These are phyloP conservation scores for Suillus decipiens DNA, from an alignment of 768 basidiomycete genomes.

Conservation along the genomic window DNA sequence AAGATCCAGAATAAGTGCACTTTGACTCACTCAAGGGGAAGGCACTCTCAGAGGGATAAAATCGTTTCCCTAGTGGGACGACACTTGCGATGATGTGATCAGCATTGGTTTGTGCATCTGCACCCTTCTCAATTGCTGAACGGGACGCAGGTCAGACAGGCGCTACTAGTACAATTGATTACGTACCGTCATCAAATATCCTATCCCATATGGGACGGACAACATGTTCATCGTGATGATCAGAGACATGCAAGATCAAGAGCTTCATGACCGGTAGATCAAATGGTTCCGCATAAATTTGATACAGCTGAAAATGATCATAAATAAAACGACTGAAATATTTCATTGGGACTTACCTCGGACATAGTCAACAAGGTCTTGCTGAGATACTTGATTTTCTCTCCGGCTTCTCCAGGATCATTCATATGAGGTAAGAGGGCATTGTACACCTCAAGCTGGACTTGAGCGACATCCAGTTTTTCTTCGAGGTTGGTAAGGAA, in stretches of 20 bases:
- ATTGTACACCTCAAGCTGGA: constrained; percentile 90
- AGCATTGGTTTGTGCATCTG: constrained; percentile 54
- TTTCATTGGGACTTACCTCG: constrained; percentile 55
- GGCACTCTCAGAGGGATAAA: constrained; percentile 88
- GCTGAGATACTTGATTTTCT: constrained; percentile 60
- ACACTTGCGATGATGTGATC: constrained; percentile 67
- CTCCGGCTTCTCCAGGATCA: constrained; percentile 63
- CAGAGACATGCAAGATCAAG: constrained; percentile 90
- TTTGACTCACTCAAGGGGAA: constrained; percentile 77
- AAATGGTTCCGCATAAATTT: constrained; percentile 85
- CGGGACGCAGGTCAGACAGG: constrained; percentile 8
- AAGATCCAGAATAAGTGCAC: constrained; percentile 1
- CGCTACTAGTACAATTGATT: neutral
- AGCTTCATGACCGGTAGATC: constrained; percentile 83
- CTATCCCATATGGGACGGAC: constrained; percentile 87
- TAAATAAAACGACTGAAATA: constrained; percentile 12
- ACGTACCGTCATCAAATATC: constrained; percentile 78
- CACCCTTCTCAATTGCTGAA: constrained; percentile 57
- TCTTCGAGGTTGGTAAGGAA: constrained; percentile 96
- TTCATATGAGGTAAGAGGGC: constrained; percentile 59
- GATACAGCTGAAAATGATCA: constrained; percentile 64
- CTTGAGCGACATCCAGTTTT: constrained; percentile 94
- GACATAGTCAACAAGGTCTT: constrained; percentile 75
- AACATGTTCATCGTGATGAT: constrained; percentile 83
- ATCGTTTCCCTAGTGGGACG: constrained; percentile 76